These are phyloP conservation scores for Tetraselmis striata DNA, from an alignment of 139 green algal species.

Conservation along the genomic window DNA sequence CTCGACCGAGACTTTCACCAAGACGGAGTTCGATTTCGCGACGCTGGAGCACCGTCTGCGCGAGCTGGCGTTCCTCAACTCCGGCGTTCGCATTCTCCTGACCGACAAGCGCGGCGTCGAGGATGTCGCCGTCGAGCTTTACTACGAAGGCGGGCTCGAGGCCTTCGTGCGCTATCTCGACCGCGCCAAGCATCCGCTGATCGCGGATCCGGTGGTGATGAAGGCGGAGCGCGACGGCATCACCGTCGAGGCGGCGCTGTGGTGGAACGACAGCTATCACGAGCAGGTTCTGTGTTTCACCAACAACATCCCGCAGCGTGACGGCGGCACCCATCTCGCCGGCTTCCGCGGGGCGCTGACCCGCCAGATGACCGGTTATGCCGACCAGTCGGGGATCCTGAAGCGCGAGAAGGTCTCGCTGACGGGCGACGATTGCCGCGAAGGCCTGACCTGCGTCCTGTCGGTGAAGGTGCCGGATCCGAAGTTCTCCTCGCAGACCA, in stretches of 20 bases:
- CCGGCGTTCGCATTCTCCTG: conserved; percentile 14
- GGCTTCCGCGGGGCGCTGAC: conserved; percentile 34
- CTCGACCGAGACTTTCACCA: conserved; percentile 23
- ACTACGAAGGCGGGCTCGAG: conserved; percentile 33
- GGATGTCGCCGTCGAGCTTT: conserved; percentile 28
- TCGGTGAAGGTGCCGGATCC: neutral
- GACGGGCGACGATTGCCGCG: neutral
- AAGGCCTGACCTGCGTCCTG: conserved; percentile 3
- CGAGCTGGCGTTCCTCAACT: conserved; percentile 54
- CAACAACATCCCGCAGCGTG: no score
- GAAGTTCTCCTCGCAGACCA: no score
- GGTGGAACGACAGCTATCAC: no score
- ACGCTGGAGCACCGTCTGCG: conserved; percentile 31
- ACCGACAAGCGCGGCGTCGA: conserved; percentile 17
- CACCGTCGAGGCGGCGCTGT: no score
- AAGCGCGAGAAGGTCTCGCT: conserved; percentile 8
- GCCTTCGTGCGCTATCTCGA: conserved; percentile 20
- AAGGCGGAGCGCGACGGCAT: no score
- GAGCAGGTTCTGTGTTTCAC: no score
- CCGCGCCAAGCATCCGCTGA: conserved; percentile 34
- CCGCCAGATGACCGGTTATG: conserved; percentile 30
- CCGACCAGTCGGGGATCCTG: no score
- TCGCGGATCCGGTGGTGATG: no score
- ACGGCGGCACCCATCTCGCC: conserved; percentile 50
- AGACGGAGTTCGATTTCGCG: conserved; percentile 18